phyloP scores from a whole-genome alignment of 495 filamentous ascomycete species.

The Aspergillus saccharolyticus region DNA sequence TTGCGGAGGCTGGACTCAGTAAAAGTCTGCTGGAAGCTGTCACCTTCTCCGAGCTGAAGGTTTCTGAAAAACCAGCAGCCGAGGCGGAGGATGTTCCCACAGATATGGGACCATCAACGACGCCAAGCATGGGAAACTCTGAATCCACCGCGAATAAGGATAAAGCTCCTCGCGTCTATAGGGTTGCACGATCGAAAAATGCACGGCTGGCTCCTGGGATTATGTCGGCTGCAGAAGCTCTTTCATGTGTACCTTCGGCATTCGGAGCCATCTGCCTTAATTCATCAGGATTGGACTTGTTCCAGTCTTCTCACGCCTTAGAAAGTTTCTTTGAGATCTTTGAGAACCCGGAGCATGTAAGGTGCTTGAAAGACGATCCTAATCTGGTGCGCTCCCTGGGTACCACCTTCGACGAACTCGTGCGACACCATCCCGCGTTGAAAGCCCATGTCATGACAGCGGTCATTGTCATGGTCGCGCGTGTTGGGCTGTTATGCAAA shows the following conservation, averaged over 20 bases:
- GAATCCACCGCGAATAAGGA: slow-evolving; percentile 14
- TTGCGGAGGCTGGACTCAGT: slow-evolving; percentile 88
- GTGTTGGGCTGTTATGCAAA: slow-evolving; percentile 65
- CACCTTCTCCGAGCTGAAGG: slow-evolving; percentile 48
- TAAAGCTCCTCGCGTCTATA: slow-evolving; percentile 30
- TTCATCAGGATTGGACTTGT: slow-evolving; percentile 79
- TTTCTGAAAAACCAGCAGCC: slow-evolving; percentile 27
- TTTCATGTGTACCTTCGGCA: slow-evolving; percentile 76
- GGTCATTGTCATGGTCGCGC: slow-evolving; percentile 75
- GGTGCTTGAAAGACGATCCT: slow-evolving; percentile 67
- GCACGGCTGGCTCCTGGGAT: slow-evolving; percentile 65
- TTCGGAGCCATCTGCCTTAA: slow-evolving; percentile 95
- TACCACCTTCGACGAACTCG: slow-evolving; percentile 85
- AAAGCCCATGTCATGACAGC: slow-evolving; percentile 73
- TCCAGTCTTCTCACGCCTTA: slow-evolving; percentile 75
- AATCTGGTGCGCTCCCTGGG: slow-evolving; percentile 56
- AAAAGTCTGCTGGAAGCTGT: slow-evolving; percentile 76
- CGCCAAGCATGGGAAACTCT: slow-evolving; percentile 16
- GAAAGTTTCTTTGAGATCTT: slow-evolving; percentile 91
- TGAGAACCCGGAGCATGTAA: slow-evolving; percentile 84
- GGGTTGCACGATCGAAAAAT: slow-evolving; percentile 28
- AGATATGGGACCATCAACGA: slow-evolving; percentile 23
- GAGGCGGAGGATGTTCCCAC: slow-evolving; percentile 25
- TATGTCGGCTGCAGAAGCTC: slow-evolving; percentile 76
- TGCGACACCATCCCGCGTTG: slow-evolving; percentile 84